Evolutionary conservation across 1,139 yeast species (phyloP).

Genomic region (Candida tetrigidarum): DNA sequence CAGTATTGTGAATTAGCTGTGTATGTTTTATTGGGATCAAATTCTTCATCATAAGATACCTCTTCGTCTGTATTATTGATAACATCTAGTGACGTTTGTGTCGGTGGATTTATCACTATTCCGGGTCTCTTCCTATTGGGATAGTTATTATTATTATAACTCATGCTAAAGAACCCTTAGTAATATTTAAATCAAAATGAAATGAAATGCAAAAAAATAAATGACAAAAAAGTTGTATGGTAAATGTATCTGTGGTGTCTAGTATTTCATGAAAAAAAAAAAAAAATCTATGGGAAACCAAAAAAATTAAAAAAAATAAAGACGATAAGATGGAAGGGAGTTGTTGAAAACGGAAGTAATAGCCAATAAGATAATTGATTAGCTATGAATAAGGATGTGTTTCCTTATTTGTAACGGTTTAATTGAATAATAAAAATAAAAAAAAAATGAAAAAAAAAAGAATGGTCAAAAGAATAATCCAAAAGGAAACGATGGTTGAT

Average conservation of each 20-base stretch:
- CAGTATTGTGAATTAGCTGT: slow-evolving; percentile 11
- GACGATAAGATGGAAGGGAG: neutral
- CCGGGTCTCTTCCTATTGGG: slow-evolving; percentile 7
- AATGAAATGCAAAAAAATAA: neutral
- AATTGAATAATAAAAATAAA: no score
- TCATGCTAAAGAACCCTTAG: slow-evolving; percentile 3
- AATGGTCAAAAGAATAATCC: no score
- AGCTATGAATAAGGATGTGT: no score
- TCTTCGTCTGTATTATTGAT: neutral
- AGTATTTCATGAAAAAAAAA: neutral
- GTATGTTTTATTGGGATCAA: slow-evolving; percentile 17
- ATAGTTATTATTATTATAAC: neutral
- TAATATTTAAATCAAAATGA: neutral
- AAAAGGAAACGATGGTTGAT: no score
- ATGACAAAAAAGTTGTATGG: no score
- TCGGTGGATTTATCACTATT: slow-evolving; percentile 10
- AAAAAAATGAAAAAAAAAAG: no score
- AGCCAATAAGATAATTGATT: no score
- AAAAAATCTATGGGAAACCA: neutral
- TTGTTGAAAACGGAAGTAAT: no score
- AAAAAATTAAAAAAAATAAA: no score
- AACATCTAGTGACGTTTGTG: slow-evolving; percentile 9
- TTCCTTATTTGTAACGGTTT: no score
- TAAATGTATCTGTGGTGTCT: neutral
- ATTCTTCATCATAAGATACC: slow-evolving; percentile 15